These are phyloP conservation scores for Prunus campanulata DNA, from an alignment of 306 rosid species.

Conservation along the genomic window DNA sequence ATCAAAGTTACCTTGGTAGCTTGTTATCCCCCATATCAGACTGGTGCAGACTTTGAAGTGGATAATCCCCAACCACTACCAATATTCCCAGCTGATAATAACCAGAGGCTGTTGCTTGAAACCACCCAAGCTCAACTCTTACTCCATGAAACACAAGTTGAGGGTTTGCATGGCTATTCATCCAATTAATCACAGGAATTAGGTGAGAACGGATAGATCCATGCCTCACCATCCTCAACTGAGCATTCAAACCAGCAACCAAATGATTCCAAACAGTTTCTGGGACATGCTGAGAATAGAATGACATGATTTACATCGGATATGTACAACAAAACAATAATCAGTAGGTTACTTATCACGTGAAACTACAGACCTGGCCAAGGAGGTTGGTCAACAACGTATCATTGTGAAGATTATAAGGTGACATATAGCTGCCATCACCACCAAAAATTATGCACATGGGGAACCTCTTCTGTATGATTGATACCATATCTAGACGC, in stretches of 20 bases:
- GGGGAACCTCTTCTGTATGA: conserved; percentile 92
- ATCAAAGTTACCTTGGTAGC: conserved; percentile 49
- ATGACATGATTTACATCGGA: conserved; percentile 19
- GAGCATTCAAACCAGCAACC: conserved; percentile 95
- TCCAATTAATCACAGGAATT: conserved; percentile 75
- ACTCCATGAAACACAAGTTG: conserved; percentile 98
- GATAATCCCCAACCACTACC: conserved; percentile 77
- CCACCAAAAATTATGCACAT: conserved; percentile 99
- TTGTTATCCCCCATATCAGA: conserved; percentile 53
- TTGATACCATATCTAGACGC: conserved; percentile 86
- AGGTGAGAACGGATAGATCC: conserved; percentile 83
- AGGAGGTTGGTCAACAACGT: conserved; percentile 84
- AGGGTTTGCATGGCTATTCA: conserved; percentile 85
- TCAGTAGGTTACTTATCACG: conserved; percentile 12
- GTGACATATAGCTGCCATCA: conserved; percentile 93
- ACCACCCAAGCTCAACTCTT: conserved; percentile 93
- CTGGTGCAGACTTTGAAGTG: conserved; percentile 53
- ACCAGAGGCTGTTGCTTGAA: conserved; percentile 99
- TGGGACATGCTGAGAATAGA: conserved; percentile 81
- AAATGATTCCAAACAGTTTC: conserved; percentile 95
- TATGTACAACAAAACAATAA: background rate
- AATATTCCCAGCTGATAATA: conserved; percentile 96
- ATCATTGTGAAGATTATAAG: conserved; percentile 90
- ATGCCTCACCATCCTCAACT: conserved; percentile 81
- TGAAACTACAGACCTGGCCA: conserved; percentile 66